A percentile compares a stretch with the other conserved stretches of the same genome.
phyloP scores from a whole-genome alignment of 768 basidiomycete species.

The Clitopilus hobsonii region DNA sequence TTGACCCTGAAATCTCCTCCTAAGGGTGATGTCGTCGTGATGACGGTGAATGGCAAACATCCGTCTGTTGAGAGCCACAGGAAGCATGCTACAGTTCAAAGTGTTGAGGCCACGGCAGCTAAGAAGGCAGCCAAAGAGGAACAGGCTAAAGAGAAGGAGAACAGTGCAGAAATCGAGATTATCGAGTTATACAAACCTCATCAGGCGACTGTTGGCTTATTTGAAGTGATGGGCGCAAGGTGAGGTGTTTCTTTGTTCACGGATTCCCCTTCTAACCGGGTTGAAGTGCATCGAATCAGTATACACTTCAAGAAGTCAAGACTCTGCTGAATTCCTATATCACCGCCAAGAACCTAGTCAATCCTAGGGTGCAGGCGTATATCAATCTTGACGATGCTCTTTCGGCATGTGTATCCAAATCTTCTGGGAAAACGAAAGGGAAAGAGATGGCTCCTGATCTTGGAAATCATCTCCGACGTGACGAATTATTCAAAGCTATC shows the following conservation, averaged over 20 bases:
- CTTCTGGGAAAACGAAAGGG: constrained; percentile 24
- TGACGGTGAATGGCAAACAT: constrained; percentile 52
- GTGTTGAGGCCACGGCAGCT: constrained; percentile 59
- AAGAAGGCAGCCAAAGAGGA: constrained; percentile 54
- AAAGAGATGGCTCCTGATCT: constrained; percentile 18
- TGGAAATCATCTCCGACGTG: constrained; percentile 58
- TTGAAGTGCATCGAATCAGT: constrained; percentile 47
- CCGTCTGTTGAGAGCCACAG: constrained; percentile 48
- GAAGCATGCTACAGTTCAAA: constrained; percentile 56
- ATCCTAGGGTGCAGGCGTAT: constrained; percentile 60
- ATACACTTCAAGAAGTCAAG: constrained; percentile 53
- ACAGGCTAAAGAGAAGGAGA: constrained; percentile 39
- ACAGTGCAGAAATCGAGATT: constrained; percentile 47
- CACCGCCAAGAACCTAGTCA: constrained; percentile 52
- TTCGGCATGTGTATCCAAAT: constrained; percentile 28
- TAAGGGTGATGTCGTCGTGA: constrained; percentile 52
- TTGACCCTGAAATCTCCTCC: constrained; percentile 65
- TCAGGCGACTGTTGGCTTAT: constrained; percentile 48
- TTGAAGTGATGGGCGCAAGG: constrained; percentile 61
- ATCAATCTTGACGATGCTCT: constrained; percentile 62
- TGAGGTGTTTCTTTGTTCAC: constrained; percentile 26
- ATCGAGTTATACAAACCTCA: constrained; percentile 78
- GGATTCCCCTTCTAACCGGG: not conserved
- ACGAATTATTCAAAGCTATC: constrained; percentile 53
- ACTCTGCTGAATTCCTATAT: constrained; percentile 61